phyloP scores from a whole-genome alignment of 345 rosid genomes.

The Passiflora organensis region DNA sequence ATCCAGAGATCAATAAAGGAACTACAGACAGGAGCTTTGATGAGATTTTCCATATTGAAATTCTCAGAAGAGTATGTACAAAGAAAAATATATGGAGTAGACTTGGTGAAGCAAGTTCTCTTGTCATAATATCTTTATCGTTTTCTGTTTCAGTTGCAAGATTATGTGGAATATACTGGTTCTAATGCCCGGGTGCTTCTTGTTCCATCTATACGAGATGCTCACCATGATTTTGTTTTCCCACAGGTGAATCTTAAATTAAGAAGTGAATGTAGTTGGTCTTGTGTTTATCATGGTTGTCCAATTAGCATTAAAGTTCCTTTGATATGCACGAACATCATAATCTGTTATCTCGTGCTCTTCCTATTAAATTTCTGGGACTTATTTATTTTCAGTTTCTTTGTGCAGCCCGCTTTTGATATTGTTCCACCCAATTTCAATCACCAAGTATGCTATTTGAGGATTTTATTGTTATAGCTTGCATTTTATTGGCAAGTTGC shows the following conservation, averaged over 20 bases:
- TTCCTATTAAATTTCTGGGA: neutral
- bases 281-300: too few species aligned
- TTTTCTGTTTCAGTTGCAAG: conserved; percentile 60
- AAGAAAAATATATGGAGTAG: conserved; percentile 1
- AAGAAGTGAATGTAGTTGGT: neutral
- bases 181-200: conserved; percentile 54
- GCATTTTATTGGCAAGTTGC: too few species aligned
- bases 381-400: conserved; percentile 5
- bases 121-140: neutral
- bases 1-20: conserved; percentile 81
- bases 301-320: too few species aligned
- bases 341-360: neutral
- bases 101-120: conserved; percentile 1
- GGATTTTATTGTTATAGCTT: conserved; percentile 1
- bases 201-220: conserved; percentile 82
- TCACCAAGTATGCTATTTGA: conserved; percentile 41
- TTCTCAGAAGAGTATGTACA: conserved; percentile 56
- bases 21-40: conserved; percentile 46
- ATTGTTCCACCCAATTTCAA: conserved; percentile 39
- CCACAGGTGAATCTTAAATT: conserved; percentile 54
- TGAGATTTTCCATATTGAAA: conserved; percentile 60
- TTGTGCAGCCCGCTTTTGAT: conserved; percentile 75
- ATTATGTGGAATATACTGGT: conserved; percentile 72
- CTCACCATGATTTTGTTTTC: conserved; percentile 85
- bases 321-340: too few species aligned